Evolutionary conservation across 2,329 filamentous ascomycete genomes (phyloP).

Genomic region (Xylariomycetidae sp.): DNA sequence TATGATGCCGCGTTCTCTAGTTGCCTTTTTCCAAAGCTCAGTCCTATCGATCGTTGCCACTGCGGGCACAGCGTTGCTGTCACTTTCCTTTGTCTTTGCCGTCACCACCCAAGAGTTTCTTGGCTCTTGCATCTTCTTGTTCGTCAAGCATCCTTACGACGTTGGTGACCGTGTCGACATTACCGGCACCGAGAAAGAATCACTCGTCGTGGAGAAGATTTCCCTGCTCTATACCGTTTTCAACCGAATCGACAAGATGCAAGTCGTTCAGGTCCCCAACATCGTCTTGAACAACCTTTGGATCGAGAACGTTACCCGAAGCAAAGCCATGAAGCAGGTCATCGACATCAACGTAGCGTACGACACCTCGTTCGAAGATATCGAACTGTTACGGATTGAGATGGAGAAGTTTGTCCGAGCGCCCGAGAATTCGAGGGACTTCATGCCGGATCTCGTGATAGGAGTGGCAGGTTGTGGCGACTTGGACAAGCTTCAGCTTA

Average conservation of each 20-base stretch:
- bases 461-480: constrained; percentile 73
- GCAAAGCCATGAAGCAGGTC: constrained; percentile 84
- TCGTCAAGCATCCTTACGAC: constrained; percentile 97
- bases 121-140: constrained; percentile 97
- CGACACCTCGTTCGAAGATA: constrained; percentile 82
- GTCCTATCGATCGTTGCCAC: constrained; percentile 83
- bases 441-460: constrained; percentile 76
- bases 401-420: constrained; percentile 79
- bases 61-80: constrained; percentile 85
- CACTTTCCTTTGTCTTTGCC: constrained; percentile 94
- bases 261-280: constrained; percentile 80
- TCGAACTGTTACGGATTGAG: constrained; percentile 77
- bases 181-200: constrained; percentile 45
- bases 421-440: constrained; percentile 85
- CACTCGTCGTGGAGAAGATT: constrained; percentile 85
- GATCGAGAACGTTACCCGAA: constrained; percentile 90
- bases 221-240: constrained; percentile 92
- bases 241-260: constrained; percentile 73
- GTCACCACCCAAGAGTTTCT: constrained; percentile 89
- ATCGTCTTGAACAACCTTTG: constrained; percentile 87
- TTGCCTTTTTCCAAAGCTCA: constrained; percentile 82
- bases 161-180: constrained; percentile 93
- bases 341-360: constrained; percentile 76
- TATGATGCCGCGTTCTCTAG: constrained; percentile 35
- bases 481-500: constrained; percentile 81